phyloP scores from a whole-genome alignment of 768 basidiomycete species.

The Suillus ampliporus region DNA sequence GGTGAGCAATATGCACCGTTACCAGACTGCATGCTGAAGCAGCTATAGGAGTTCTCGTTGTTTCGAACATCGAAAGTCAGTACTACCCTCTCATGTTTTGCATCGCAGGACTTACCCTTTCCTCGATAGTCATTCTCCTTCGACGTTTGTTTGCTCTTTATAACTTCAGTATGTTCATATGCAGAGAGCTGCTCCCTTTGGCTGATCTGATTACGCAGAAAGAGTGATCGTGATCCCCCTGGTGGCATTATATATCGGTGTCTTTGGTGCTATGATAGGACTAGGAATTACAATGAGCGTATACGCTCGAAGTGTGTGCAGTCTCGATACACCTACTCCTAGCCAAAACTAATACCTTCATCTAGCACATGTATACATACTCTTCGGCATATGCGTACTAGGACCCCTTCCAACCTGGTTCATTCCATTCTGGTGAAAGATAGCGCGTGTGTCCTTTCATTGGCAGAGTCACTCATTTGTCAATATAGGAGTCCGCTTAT shows the following conservation, averaged over 20 bases:
- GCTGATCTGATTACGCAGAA: background rate
- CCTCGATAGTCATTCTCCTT: constrained; percentile 9
- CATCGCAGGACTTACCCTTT: background rate
- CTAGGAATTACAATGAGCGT: constrained; percentile 5
- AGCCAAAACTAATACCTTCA: background rate
- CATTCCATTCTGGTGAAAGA: constrained; percentile 8
- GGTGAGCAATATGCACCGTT: background rate
- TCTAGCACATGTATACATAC: background rate
- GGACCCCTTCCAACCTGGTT: constrained; percentile 9
- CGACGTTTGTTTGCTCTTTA: constrained; percentile 10
- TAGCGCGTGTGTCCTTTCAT: background rate
- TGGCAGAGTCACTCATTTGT: background rate
- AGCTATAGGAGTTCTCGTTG: background rate
- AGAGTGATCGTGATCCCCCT: constrained; percentile 5
- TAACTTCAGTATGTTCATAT: constrained; percentile 1
- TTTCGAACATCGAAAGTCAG: constrained; percentile 7
- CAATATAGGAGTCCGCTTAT: constrained; percentile 3
- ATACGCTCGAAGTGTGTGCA: background rate
- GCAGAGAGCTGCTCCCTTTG: background rate
- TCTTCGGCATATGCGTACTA: background rate
- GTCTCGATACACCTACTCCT: background rate
- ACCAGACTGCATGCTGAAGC: background rate
- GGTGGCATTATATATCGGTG: background rate
- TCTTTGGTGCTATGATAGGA: background rate
- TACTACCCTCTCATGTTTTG: background rate